Conservation (phyloP, 139 green algal genomes). For the Pleodorina starrii region DNA sequence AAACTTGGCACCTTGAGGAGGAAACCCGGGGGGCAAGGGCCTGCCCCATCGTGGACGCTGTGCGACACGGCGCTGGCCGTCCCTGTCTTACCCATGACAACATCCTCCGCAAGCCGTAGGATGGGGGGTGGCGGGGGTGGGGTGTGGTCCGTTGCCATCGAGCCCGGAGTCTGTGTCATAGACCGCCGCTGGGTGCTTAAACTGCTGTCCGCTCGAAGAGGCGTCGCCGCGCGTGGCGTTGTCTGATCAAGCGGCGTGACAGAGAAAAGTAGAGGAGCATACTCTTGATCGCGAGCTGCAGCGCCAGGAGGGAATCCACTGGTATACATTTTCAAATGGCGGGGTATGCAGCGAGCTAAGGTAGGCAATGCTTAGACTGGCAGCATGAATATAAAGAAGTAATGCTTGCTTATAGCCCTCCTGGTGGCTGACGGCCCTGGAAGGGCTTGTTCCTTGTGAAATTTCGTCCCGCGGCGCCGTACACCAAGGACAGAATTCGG, state of each 20-base stretch:
- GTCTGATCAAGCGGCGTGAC: slow-evolving; percentile 42
- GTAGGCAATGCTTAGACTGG: too few species aligned
- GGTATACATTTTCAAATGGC: slow-evolving; percentile 42
- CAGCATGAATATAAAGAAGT: too few species aligned
- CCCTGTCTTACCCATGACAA: slow-evolving; percentile 57
- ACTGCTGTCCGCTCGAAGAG: slow-evolving; percentile 26
- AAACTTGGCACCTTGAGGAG: too few species aligned
- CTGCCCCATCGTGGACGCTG: too few species aligned
- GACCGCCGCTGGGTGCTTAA: slow-evolving; percentile 54
- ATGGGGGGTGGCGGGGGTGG: slow-evolving; percentile 58
- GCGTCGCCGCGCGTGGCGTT: slow-evolving; percentile 51
- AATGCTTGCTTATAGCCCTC: too few species aligned
- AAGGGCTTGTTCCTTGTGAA: too few species aligned
- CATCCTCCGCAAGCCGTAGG: slow-evolving; percentile 50
- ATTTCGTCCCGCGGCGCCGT: too few species aligned
- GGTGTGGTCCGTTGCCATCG: slow-evolving; percentile 42
- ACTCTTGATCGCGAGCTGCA: slow-evolving; percentile 51
- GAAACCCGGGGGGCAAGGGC: too few species aligned
- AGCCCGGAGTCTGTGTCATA: slow-evolving; percentile 46
- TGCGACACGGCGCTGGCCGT: too few species aligned
- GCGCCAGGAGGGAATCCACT: neutral
- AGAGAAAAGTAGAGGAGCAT: slow-evolving; percentile 61
- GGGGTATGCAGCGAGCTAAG: neutral
- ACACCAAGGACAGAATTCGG: too few species aligned
- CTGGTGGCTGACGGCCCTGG: too few species aligned